phyloP scores from a whole-genome alignment of 768 basidiomycete genomes.

The Psilocybe tampanensis region DNA sequence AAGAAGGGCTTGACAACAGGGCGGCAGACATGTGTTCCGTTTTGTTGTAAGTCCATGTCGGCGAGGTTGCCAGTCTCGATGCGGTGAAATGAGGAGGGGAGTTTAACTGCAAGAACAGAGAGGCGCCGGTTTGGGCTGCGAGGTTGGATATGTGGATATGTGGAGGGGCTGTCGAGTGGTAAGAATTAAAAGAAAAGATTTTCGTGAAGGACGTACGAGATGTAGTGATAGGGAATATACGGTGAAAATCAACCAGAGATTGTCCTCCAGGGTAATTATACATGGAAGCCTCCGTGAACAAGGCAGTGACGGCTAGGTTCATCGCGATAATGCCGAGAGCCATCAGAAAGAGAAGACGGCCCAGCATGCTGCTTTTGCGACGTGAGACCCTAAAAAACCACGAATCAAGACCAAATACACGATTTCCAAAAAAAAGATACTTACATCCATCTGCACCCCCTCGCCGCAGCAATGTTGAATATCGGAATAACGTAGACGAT shows the following conservation, averaged over 20 bases:
- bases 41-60: constrained; percentile 87
- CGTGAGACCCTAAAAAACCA: constrained; percentile 40
- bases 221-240: constrained; percentile 36
- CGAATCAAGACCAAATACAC: neutral
- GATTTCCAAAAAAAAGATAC: constrained; percentile 21
- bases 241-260: constrained; percentile 67
- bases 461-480: constrained; percentile 79
- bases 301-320: constrained; percentile 55
- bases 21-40: constrained; percentile 61
- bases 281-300: constrained; percentile 61
- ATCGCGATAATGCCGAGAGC: constrained; percentile 48
- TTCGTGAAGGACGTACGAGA: constrained; percentile 9
- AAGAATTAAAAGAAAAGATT: neutral
- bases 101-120: constrained; percentile 79
- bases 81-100: constrained; percentile 51
- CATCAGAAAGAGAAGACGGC: constrained; percentile 45
- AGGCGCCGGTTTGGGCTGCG: constrained; percentile 88
- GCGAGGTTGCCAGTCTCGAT: constrained; percentile 12
- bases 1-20: constrained; percentile 37
- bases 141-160: constrained; percentile 84
- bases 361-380: constrained; percentile 50
- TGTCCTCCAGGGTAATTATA: constrained; percentile 90
- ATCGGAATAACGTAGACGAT: constrained; percentile 84
- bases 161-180: constrained; percentile 15
- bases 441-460: constrained; percentile 66